Evolutionary conservation across 345 rosid genomes (phyloP).

Genomic region (Aurinia saxatilis): DNA sequence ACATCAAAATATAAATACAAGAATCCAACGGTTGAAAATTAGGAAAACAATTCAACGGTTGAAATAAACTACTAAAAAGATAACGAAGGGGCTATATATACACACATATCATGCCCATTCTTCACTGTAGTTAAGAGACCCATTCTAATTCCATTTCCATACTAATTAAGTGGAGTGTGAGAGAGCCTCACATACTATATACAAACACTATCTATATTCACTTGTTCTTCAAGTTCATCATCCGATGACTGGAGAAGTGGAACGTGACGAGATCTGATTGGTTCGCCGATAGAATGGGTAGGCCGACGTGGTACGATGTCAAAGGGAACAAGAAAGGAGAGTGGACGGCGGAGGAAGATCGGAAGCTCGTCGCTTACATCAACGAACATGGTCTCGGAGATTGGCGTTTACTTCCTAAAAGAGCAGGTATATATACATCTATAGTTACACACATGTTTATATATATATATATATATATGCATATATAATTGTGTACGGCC

Average conservation of each 20-base stretch:
- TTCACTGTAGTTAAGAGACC: background rate
- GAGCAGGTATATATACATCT: constrained; percentile 50
- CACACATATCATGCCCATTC: no score
- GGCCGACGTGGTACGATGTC: constrained; percentile 25
- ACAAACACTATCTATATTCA: background rate
- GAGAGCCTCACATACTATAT: background rate
- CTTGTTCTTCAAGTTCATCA: background rate
- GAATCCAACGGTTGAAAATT: constrained; percentile 14
- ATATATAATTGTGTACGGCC: background rate
- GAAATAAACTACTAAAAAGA: background rate
- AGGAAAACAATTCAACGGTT: background rate
- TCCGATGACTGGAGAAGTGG: background rate
- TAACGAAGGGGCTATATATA: background rate
- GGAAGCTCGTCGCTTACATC: constrained; percentile 45
- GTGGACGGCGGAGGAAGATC: constrained; percentile 73
- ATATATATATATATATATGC: no score
- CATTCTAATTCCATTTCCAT: background rate
- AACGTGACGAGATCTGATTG: constrained; percentile 3
- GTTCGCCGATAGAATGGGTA: constrained; percentile 19
- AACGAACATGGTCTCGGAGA: constrained; percentile 49
- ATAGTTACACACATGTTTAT: background rate
- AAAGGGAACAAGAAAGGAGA: constrained; percentile 63
- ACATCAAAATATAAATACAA: background rate
- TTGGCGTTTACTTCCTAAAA: constrained; percentile 59
- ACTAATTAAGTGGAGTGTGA: background rate